These are phyloP conservation scores for Naganishia liquefaciens DNA, from an alignment of 1,284 basidiomycete genomes.

Conservation along the genomic window DNA sequence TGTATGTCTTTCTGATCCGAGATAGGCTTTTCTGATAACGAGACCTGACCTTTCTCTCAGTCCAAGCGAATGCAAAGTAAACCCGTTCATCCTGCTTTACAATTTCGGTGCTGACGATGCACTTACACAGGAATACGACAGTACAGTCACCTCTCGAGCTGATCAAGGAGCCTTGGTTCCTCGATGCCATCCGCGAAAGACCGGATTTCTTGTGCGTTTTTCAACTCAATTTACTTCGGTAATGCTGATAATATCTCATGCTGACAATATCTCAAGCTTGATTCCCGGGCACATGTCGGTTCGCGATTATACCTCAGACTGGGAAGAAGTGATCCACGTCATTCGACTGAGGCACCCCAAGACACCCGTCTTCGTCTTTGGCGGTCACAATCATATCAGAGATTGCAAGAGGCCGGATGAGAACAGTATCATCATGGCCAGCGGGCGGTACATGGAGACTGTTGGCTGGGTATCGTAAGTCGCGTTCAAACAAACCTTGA, in stretches of 20 bases:
- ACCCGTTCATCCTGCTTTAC: not conserved
- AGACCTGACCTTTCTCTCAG: slow-evolving; percentile 31
- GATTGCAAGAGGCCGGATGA: slow-evolving; percentile 64
- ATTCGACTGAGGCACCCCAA: slow-evolving; percentile 68
- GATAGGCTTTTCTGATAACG: slow-evolving; percentile 2
- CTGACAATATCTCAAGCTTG: slow-evolving; percentile 32
- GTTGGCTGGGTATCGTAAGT: slow-evolving; percentile 61
- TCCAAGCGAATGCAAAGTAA: slow-evolving; percentile 47
- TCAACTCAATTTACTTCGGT: slow-evolving; percentile 40
- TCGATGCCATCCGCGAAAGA: slow-evolving; percentile 71
- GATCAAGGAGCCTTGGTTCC: slow-evolving; percentile 70
- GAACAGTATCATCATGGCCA: slow-evolving; percentile 61
- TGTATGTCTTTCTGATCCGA: slow-evolving; percentile 39
- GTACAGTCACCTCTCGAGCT: slow-evolving; percentile 72
- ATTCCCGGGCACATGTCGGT: slow-evolving; percentile 52
- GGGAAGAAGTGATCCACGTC: slow-evolving; percentile 74
- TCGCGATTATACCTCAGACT: slow-evolving; percentile 48
- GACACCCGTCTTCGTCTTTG: slow-evolving; percentile 77
- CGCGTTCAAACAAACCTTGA: not conserved
- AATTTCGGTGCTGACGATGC: slow-evolving; percentile 55
- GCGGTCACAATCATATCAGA: slow-evolving; percentile 75
- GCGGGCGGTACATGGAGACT: slow-evolving; percentile 85
- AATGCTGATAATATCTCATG: slow-evolving; percentile 59
- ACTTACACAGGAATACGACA: slow-evolving; percentile 59
- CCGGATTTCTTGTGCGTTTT: slow-evolving; percentile 68